Evolutionary conservation across 345 rosid species (phyloP).

Genomic region (Rhizophora apiculata): DNA sequence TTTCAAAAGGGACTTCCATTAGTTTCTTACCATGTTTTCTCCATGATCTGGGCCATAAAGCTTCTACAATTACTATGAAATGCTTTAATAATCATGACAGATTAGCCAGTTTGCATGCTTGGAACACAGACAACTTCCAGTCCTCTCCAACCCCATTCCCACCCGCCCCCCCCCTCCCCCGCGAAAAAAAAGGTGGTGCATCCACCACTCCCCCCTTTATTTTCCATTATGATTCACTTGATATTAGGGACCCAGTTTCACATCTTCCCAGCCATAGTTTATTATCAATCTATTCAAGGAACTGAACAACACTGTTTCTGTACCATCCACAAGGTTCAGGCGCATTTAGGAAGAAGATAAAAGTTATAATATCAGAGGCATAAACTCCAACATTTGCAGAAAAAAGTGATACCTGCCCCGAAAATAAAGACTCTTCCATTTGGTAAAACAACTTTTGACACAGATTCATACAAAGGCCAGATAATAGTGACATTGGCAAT

Average conservation of each 20-base stretch:
- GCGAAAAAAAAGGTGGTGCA: too few species aligned
- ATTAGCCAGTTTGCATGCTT: too few species aligned
- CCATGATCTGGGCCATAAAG: too few species aligned
- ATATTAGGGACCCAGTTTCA: neutral
- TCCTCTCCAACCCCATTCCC: too few species aligned
- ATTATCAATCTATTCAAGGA: neutral
- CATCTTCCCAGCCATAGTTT: neutral
- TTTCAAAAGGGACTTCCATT: too few species aligned
- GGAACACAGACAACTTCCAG: too few species aligned
- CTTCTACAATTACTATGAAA: too few species aligned
- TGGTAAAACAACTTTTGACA: constrained; percentile 75
- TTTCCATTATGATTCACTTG: too few species aligned
- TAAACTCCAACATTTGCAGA: constrained; percentile 18
- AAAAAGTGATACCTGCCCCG: constrained; percentile 62
- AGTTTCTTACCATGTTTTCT: too few species aligned
- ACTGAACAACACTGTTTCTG: neutral
- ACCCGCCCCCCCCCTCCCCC: too few species aligned
- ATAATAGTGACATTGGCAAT: constrained; percentile 78
- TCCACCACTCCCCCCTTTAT: too few species aligned
- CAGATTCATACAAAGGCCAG: constrained; percentile 85
- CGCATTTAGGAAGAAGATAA: neutral
- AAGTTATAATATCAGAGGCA: neutral
- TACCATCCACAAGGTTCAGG: neutral
- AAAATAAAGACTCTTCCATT: constrained; percentile 84
- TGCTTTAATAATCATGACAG: too few species aligned